These are phyloP conservation scores for Debaryomyces hansenii DNA, from an alignment of 805 yeast species.

Conservation along the genomic window DNA sequence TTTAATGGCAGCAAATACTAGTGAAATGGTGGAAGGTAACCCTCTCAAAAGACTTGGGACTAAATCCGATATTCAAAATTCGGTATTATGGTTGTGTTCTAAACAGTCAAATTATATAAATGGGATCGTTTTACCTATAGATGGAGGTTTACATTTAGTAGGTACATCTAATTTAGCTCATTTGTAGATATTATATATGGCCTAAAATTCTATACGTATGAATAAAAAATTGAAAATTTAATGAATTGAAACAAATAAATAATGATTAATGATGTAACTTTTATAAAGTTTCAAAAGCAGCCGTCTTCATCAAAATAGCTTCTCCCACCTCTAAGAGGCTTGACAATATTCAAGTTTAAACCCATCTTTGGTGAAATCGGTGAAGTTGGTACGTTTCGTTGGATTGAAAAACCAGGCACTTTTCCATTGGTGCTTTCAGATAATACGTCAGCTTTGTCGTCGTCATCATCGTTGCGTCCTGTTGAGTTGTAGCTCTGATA, in stretches of 20 bases:
- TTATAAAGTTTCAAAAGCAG: background rate
- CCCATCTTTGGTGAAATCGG: constrained; percentile 41
- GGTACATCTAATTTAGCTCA: constrained; percentile 15
- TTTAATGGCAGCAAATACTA: constrained; percentile 39
- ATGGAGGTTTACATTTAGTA: constrained; percentile 56
- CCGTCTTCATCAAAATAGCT: background rate
- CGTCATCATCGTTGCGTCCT: background rate
- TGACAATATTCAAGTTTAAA: constrained; percentile 57
- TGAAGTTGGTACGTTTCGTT: background rate
- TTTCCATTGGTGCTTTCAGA: constrained; percentile 3
- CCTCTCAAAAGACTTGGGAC: constrained; percentile 59
- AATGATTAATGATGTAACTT: background rate
- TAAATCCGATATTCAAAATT: constrained; percentile 48
- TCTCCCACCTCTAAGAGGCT: constrained; percentile 58
- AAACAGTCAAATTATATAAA: constrained; percentile 57
- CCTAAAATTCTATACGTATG: background rate
- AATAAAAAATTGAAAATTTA: background rate
- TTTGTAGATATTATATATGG: background rate
- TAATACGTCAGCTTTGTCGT: background rate
- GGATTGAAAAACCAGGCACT: background rate
- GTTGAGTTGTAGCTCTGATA: background rate
- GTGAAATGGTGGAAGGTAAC: constrained; percentile 41
- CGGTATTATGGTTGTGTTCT: constrained; percentile 52
- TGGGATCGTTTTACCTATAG: constrained; percentile 61
- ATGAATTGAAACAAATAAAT: too few species aligned